Base-by-base conservation (phyloP, 164 flowering plant species). In the Stephania cephalantha region DNA sequence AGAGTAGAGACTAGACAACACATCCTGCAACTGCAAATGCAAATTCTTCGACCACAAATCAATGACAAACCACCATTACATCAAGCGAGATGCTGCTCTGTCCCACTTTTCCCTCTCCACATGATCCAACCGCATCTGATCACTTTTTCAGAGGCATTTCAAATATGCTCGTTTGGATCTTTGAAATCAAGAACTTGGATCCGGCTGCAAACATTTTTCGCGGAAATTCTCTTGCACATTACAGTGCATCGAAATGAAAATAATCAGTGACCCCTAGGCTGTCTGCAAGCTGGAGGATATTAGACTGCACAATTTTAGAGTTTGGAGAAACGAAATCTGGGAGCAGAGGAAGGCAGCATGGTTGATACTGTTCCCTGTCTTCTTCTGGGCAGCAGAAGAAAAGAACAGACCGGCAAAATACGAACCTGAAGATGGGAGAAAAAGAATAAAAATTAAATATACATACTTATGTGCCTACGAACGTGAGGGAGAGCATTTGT, bases 341-440 rank as follows among this genome's bases (percentile, higher is more conserved):
- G 74, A 95, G 92, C 61, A 78, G 75, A 5, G 98, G 98, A 22
- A 90, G 75, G 84, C 98, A 95, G 50, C 83, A 74, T 1, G 98
- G 98, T 74, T 91, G 69, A 80, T 85, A 86, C 68, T 79, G 81
- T 12, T 87, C 90, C 18, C 71, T 70, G 29, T 86, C 82, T 72
- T 82, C 90, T 13, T 81, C 78, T 44, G 77, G 78, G 80, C 84
- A 76, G 84, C 91, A 86, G 69, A 79, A 79, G 67, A 80, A 80
- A 12, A 95, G 89, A 73, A 87, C 93, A 67, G 93, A 74, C 66
- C 97, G 86, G 74, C 94, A 92, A 81, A 95, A 91, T 71, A 92
- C 85, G 82, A 95, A 95, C 90, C 98, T 95, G 94, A 53, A 81
- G 46, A 72, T 3, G 72, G 29, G 64, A 22, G 42, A 25, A 68